Evolutionary conservation across 306 rosid species (phyloP).

Genomic region (Sicyos baderoa): DNA sequence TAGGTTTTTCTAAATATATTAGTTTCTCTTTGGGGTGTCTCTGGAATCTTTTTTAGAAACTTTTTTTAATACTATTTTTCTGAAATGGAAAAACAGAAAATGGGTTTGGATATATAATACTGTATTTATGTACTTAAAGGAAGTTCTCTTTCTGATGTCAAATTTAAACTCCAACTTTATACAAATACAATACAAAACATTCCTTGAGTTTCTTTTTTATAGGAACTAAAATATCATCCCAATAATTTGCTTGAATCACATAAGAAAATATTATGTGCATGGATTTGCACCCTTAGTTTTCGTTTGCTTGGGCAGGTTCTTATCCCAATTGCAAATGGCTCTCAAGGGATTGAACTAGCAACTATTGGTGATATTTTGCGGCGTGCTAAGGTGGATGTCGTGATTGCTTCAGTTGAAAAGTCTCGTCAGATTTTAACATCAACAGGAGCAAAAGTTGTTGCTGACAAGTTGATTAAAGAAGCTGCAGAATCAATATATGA

Average conservation of each 20-base stretch:
- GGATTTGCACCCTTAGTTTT: neutral
- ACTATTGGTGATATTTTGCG: conserved; percentile 68
- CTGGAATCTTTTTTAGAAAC: neutral
- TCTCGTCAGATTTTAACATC: conserved; percentile 52
- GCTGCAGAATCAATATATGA: conserved; percentile 65
- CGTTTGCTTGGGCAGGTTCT: conserved; percentile 46
- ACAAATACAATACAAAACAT: neutral
- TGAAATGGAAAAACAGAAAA: neutral
- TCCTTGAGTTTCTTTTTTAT: neutral
- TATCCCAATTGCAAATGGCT: conserved; percentile 81
- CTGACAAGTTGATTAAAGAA: conserved; percentile 59
- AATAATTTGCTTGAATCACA: neutral
- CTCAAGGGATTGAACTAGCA: conserved; percentile 81
- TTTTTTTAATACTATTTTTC: neutral
- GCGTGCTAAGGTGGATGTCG: conserved; percentile 82
- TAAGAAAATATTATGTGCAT: neutral
- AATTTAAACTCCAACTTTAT: neutral
- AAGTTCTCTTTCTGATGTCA: neutral
- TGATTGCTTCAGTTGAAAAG: conserved; percentile 78
- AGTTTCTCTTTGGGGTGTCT: neutral
- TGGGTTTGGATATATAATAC: neutral
- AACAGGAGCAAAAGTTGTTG: conserved; percentile 64
- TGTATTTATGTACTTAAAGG: neutral
- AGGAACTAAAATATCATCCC: neutral
- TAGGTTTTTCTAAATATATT: neutral